Conservation (phyloP, 768 basidiomycete genomes). For the Tricholoma bakamatsutake region DNA sequence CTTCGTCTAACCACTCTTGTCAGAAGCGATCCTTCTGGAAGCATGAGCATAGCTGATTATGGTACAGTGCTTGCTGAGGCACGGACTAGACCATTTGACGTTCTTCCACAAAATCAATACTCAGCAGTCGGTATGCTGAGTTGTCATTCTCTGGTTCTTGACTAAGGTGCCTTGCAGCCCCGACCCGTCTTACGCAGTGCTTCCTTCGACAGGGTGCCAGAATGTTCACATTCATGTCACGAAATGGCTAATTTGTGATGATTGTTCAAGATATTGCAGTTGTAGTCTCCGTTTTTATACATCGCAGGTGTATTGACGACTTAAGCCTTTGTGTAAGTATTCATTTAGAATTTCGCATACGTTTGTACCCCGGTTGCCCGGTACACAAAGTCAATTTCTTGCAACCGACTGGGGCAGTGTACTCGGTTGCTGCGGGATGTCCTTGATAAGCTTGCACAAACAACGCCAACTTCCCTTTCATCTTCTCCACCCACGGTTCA, state of each 20-base stretch:
- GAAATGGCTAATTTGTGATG: conserved; percentile 10
- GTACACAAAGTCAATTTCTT: too few species aligned
- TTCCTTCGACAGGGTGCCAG: conserved; percentile 51
- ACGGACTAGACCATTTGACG: conserved; percentile 75
- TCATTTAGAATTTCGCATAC: not conserved
- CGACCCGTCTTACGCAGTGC: conserved; percentile 44
- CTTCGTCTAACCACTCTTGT: conserved; percentile 1
- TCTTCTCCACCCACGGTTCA: conserved; percentile 12
- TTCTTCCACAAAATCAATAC: conserved; percentile 68
- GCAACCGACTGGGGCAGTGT: not conserved
- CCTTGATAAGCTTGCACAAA: conserved; percentile 22
- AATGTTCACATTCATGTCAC: conserved; percentile 37
- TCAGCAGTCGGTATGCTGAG: conserved; percentile 57
- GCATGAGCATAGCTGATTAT: conserved; percentile 46
- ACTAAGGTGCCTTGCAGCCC: conserved; percentile 21
- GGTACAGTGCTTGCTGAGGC: conserved; percentile 66
- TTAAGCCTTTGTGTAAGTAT: not conserved
- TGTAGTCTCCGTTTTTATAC: not conserved
- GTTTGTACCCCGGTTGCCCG: not conserved
- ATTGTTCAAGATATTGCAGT: not conserved
- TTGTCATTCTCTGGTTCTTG: conserved; percentile 13
- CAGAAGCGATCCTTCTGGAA: conserved; percentile 46
- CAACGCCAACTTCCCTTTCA: conserved; percentile 14
- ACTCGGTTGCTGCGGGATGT: not conserved
- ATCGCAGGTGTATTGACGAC: not conserved